These are phyloP conservation scores for Nakazawaea wyomingensis DNA, from an alignment of 805 yeast species.

Conservation along the genomic window DNA sequence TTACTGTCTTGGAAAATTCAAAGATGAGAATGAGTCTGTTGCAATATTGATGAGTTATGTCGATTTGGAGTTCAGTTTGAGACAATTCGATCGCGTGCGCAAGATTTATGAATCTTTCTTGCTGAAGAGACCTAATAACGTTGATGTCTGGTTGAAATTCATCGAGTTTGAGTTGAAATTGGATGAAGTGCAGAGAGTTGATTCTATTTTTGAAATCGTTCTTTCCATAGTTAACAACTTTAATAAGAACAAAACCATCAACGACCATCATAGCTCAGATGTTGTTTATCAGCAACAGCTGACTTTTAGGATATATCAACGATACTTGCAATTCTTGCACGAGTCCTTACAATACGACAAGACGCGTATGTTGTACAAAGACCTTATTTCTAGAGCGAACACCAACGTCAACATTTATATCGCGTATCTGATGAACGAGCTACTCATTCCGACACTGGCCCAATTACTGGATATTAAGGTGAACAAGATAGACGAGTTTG, in stretches of 20 bases:
- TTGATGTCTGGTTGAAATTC: slow-evolving; percentile 54
- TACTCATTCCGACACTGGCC: slow-evolving; percentile 52
- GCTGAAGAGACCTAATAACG: slow-evolving; percentile 37
- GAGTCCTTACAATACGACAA: slow-evolving; percentile 35
- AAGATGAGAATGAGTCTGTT: slow-evolving; percentile 37
- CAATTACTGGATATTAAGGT: slow-evolving; percentile 36
- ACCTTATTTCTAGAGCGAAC: slow-evolving; percentile 28
- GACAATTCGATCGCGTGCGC: slow-evolving; percentile 79
- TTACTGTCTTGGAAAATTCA: slow-evolving; percentile 60
- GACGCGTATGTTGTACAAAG: slow-evolving; percentile 48
- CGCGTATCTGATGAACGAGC: slow-evolving; percentile 65
- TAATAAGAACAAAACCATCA: too few species aligned
- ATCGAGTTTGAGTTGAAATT: slow-evolving; percentile 62
- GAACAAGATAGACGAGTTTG: slow-evolving; percentile 40
- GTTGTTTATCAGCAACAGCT: too few species aligned
- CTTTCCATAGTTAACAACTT: too few species aligned
- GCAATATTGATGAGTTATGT: slow-evolving; percentile 58
- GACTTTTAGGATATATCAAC: slow-evolving; percentile 16
- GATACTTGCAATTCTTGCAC: slow-evolving; percentile 12
- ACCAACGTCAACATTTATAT: slow-evolving; percentile 48
- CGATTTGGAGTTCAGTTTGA: slow-evolving; percentile 56
- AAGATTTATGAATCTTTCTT: slow-evolving; percentile 63
- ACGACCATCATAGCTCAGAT: slow-evolving; percentile 17
- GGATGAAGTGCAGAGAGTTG: slow-evolving; percentile 66
- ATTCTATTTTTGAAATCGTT: slow-evolving; percentile 56